Evolutionary conservation across 306 rosid species (phyloP), one percentile per base, ranked within the genome.

Genomic region (Trifolium pratense): DNA sequence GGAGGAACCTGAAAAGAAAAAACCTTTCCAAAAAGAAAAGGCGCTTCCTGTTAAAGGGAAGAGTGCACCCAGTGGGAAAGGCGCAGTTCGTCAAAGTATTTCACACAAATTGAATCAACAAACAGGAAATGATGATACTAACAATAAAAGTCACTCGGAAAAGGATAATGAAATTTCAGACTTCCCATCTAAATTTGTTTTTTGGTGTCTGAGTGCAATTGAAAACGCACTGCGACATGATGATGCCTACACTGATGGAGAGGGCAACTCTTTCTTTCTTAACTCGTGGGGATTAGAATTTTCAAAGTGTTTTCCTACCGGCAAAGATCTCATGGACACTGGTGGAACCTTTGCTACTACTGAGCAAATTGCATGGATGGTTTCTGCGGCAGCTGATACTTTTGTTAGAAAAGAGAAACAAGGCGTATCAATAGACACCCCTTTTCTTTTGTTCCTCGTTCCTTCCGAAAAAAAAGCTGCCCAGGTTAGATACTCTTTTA

Each of bases 291-390:
- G 99, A 7, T 81, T 89, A 74, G 96, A 91, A 72, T 94, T 94
- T 80, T 88, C 88, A 79, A 94, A 82, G 79, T 80, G 78, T 78
- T 89, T 80, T 86, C 86, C 92, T 58, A 75, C 85, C 34, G 95
- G 90, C 51, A 87, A 88, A 72, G 89, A 91, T 87, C 70, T 91
- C n/a, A 11, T 94, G 49, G 97, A 91, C 63, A 88, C 91, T 39
- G 75, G 89, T 76, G 92, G 92, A 73, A 49, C 79, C 53, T 77
- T 87, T 75, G 89, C 92, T 46, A 81, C 89, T 1, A 70, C 78
- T 10, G 97, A 91, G 80, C 83, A 94, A 86, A 84, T 91, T 79
- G 94, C 99, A 9, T 94, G 99, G 99, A 85, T 84, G 45, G 86
- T 91, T 75, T 88, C 96, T 58, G 66, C 79, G 49, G 90, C 92